These are phyloP conservation scores for Mycosphaerelloides madeirae DNA, from an alignment of 2,329 filamentous ascomycete genomes.

Conservation along the genomic window DNA sequence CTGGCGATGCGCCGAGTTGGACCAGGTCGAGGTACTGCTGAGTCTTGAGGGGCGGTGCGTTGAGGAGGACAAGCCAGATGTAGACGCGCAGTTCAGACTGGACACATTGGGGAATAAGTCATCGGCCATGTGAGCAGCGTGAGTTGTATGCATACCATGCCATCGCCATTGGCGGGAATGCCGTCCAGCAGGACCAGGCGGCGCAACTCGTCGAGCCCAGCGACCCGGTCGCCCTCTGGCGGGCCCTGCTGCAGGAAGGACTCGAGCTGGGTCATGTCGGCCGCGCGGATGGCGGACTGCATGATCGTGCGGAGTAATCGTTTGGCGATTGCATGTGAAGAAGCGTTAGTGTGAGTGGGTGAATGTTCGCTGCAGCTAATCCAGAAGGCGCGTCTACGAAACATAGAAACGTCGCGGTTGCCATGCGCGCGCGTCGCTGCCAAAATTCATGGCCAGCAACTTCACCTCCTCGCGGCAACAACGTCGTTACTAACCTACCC, in stretches of 20 bases:
- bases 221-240: slow-evolving; percentile 61
- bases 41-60: slow-evolving; percentile 77
- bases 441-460: no score
- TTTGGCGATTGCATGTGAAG: no score
- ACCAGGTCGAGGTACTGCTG: slow-evolving; percentile 86
- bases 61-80: slow-evolving; percentile 89
- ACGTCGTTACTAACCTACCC: no score
- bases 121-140: not conserved
- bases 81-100: slow-evolving; percentile 92
- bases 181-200: slow-evolving; percentile 71
- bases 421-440: no score
- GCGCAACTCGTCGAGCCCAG: slow-evolving; percentile 65
- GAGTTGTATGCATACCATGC: slow-evolving; percentile 59
- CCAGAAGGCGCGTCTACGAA: no score
- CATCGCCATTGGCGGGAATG: slow-evolving; percentile 71
- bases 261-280: slow-evolving; percentile 54
- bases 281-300: not conserved
- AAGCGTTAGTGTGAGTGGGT: no score
- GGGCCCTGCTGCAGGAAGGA: slow-evolving; percentile 76
- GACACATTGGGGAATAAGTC: not conserved
- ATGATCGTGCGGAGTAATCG: no score
- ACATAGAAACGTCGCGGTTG: no score
- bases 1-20: slow-evolving; percentile 87
- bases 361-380: no score
- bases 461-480: no score